Conservation (phyloP, 2,329 filamentous ascomycete species). For the Aspergillus sp. region DNA sequence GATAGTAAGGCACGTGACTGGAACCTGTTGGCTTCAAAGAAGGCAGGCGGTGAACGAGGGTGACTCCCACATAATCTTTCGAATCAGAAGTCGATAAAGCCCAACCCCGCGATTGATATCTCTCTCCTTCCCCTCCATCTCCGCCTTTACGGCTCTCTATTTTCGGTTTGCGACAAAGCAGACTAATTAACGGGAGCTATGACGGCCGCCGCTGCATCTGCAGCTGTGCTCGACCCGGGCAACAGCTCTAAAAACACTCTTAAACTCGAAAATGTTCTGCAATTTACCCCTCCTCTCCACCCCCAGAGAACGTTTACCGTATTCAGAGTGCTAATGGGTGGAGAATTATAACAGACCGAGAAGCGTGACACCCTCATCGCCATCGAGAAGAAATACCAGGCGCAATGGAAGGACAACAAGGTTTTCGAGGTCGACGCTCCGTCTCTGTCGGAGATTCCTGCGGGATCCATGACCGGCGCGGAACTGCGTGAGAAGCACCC, state of each 20-base stretch:
- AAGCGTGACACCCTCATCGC: conserved; percentile 33
- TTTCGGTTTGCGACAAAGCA: conserved; percentile 26
- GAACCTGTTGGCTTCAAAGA: not conserved
- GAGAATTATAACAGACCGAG: conserved; percentile 25
- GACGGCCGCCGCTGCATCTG: conserved; percentile 50
- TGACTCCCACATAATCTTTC: conserved; percentile 21
- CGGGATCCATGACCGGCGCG: conserved; percentile 68
- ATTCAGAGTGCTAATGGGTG: conserved; percentile 16
- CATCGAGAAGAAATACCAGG: conserved; percentile 85
- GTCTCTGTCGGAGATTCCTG: conserved; percentile 71
- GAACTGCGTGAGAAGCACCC: conserved; percentile 78
- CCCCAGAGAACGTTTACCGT: conserved; percentile 19
- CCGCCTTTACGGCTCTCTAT: conserved; percentile 16
- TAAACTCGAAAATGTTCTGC: conserved; percentile 59
- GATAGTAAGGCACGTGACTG: conserved; percentile 20
- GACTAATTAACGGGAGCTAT: conserved; percentile 31
- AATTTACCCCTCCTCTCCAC: conserved; percentile 24
- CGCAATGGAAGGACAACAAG: conserved; percentile 72
- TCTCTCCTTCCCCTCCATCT: conserved; percentile 1
- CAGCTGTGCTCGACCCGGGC: conserved; percentile 56
- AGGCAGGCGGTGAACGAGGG: conserved; percentile 18
- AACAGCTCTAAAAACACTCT: conserved; percentile 60
- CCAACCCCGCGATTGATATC: conserved; percentile 19
- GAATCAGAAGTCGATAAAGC: conserved; percentile 7
- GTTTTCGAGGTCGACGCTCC: conserved; percentile 88